Evolutionary conservation across 2,329 filamentous ascomycete genomes (phyloP), one percentile per base, ranked within the genome.

Genomic region (Calonectria leucothoes): DNA sequence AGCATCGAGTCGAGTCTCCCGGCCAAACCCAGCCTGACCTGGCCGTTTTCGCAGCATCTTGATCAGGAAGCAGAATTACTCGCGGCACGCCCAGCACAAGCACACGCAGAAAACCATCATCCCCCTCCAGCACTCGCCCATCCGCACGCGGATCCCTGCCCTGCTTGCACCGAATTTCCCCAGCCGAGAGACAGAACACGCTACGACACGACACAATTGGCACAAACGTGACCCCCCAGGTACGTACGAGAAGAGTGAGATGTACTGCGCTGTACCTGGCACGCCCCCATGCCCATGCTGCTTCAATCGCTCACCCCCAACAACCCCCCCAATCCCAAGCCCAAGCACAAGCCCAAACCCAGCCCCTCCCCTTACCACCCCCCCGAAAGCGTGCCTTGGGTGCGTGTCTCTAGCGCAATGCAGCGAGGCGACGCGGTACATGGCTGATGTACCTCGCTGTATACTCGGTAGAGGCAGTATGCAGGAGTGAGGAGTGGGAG

Each of bases 121-220:
- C 69, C n/a, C n/a, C 25, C 57, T 64, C 48, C 57, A 52, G 29
- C 29, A 33, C 25, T 17, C 42, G 15, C 52, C 33, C 73, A 71
- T 71, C 71, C 76, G 73, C 72, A 69, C 77, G 78, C 75, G 77
- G 78, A 80, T 80, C 78, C 78, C 77, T 80, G 78, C 74, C 73
- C 73, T 61, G 74, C 73, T 75, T 70, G 71, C 61, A 76, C 76
- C 73, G 75, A 76, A 77, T 78, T 75, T 75, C 75, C 75, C 70
- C 76, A 79, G 75, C 75, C 73, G 74, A 79, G 76, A 76, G 74
- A 77, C 78, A 79, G 78, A 79, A 78, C 78, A 79, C 78, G 78
- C 78, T 79, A 78, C 77, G 77, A 80, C 77, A 79, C 78, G 77
- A 79, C 78, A 80, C 74, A 80, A 77, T 78, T 80, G 78, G 78